A percentile compares a stretch with the other conserved stretches of the same genome.
phyloP scores from a whole-genome alignment of 2,329 filamentous ascomycete genomes.

The Cladosporium sp. region DNA sequence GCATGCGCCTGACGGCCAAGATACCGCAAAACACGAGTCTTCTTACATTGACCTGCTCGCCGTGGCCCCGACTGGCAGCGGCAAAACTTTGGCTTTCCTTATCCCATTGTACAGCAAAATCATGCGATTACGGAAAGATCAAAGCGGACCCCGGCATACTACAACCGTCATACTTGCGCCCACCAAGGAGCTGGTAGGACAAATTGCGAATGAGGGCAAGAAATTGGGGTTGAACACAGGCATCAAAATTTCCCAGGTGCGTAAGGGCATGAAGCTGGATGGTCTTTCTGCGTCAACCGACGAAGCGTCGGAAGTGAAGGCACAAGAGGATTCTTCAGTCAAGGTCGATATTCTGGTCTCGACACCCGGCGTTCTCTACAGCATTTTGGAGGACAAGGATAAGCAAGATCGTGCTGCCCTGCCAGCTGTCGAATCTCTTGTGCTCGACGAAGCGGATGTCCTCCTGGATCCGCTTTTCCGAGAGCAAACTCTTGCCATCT shows the following conservation, averaged over 20 bases:
- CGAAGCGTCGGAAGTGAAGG: slow-evolving; percentile 39
- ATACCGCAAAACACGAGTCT: slow-evolving; percentile 22
- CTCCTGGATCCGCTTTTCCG: slow-evolving; percentile 87
- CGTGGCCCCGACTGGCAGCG: slow-evolving; percentile 90
- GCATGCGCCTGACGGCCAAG: slow-evolving; percentile 31
- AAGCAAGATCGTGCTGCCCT: slow-evolving; percentile 26
- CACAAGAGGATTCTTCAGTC: slow-evolving; percentile 48
- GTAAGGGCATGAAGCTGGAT: slow-evolving; percentile 67
- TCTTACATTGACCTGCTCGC: slow-evolving; percentile 70
- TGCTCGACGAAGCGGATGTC: slow-evolving; percentile 93
- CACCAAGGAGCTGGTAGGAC: slow-evolving; percentile 47
- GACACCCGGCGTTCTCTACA: slow-evolving; percentile 73
- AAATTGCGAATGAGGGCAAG: slow-evolving; percentile 65
- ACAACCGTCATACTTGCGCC: slow-evolving; percentile 46
- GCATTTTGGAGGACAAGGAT: slow-evolving; percentile 57
- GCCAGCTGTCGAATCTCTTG: slow-evolving; percentile 58
- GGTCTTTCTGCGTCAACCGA: slow-evolving; percentile 39
- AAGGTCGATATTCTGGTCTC: slow-evolving; percentile 77
- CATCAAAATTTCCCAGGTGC: slow-evolving; percentile 75
- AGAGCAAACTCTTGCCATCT: slow-evolving; percentile 80
- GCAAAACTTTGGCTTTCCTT: slow-evolving; percentile 91
- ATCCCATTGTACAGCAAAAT: slow-evolving; percentile 81
- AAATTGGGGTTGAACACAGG: slow-evolving; percentile 76
- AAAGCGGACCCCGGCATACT: slow-evolving; percentile 18
- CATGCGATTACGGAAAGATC: slow-evolving; percentile 25